Conservation (phyloP, 345 rosid genomes). For the Adansonia digitata region DNA sequence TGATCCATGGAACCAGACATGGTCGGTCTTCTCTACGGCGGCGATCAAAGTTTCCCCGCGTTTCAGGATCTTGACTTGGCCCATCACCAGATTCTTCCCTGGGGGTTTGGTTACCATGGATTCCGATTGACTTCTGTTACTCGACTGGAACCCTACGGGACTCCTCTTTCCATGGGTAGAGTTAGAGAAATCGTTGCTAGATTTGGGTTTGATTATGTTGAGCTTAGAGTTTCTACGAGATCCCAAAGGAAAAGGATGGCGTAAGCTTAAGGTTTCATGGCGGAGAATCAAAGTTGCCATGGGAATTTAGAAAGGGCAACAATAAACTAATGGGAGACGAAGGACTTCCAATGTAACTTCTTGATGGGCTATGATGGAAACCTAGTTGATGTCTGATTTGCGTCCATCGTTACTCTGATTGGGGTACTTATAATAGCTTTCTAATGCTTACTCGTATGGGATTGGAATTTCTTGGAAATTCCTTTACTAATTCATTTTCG, state of each 20-base stretch:
- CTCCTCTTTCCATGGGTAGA: conserved; percentile 30
- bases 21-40: neutral
- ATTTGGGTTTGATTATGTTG: conserved; percentile 10
- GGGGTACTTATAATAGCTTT: no score
- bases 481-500: no score
- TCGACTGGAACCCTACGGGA: conserved; percentile 16
- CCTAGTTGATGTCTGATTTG: no score
- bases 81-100: conserved; percentile 40
- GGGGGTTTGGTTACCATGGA: conserved; percentile 29
- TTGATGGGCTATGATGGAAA: no score
- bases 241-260: neutral
- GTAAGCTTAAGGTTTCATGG: conserved; percentile 21
- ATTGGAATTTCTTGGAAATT: no score
- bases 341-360: neutral
- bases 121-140: neutral
- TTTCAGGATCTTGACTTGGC: conserved; percentile 55
- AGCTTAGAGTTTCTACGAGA: conserved; percentile 14
- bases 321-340: neutral
- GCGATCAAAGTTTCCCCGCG: conserved; percentile 46
- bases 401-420: no score
- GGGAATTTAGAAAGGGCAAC: neutral
- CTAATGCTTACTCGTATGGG: no score
- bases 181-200: conserved; percentile 2
- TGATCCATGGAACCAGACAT: neutral
- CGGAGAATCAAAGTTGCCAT: conserved; percentile 28